Conservation (phyloP, 1,139 yeast genomes). For the Blastobotrys buckinghamii region DNA sequence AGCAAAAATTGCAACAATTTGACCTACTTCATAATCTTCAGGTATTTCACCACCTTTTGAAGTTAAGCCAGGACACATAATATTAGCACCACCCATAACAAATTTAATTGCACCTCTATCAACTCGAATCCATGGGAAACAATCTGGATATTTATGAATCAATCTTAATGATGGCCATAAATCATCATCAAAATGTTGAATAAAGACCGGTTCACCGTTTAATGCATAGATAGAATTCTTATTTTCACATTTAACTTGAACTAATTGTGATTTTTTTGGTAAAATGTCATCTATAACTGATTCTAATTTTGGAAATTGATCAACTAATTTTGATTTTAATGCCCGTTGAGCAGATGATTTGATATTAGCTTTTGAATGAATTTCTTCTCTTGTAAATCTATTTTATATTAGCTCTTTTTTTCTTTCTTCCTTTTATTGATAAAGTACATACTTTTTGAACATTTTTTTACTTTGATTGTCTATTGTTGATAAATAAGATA, state of each 20-base stretch:
- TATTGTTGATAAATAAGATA: conserved; percentile 1
- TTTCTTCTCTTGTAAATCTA: conserved; percentile 79
- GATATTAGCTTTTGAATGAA: conserved; percentile 84
- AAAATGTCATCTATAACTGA: conserved; percentile 71
- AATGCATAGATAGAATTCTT: conserved; percentile 73
- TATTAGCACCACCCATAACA: conserved; percentile 88
- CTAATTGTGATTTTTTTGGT: conserved; percentile 88
- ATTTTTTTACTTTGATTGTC: conserved; percentile 6
- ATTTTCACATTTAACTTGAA: conserved; percentile 82
- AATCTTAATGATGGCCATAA: conserved; percentile 69
- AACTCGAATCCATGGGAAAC: conserved; percentile 82
- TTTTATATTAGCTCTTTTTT: background rate
- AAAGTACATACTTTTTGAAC: conserved; percentile 18
- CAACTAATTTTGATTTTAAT: conserved; percentile 63
- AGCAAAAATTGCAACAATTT: conserved; percentile 77
- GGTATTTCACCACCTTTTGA: conserved; percentile 86
- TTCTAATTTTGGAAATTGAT: conserved; percentile 68
- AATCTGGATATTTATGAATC: conserved; percentile 55
- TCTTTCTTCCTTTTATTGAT: background rate
- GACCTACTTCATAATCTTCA: conserved; percentile 55
- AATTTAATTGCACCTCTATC: conserved; percentile 97
- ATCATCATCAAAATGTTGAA: conserved; percentile 76
- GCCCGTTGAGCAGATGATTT: conserved; percentile 91
- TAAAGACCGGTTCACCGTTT: conserved; percentile 68
- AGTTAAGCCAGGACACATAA: conserved; percentile 97